These are phyloP conservation scores for Eustoma russellianum DNA, from an alignment of 257 asterid species.

Conservation along the genomic window DNA sequence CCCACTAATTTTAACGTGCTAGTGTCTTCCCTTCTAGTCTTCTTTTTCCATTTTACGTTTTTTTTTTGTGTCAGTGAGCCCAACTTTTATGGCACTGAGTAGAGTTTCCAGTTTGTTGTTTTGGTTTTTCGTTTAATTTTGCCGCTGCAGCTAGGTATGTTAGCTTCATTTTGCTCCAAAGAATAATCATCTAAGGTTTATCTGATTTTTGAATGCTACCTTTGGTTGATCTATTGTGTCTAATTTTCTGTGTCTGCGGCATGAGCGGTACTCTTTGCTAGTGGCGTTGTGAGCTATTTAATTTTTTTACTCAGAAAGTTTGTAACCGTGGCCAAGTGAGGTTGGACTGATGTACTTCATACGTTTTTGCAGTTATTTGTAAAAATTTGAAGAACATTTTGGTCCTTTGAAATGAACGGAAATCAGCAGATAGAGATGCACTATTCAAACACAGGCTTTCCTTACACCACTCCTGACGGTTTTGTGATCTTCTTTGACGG, in stretches of 20 bases:
- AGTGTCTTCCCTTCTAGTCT: background rate
- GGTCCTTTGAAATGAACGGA: constrained; percentile 35
- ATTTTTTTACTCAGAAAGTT: too few relatives aligned
- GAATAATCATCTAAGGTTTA: background rate
- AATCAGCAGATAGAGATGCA: constrained; percentile 45
- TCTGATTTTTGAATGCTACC: background rate
- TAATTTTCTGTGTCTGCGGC: background rate
- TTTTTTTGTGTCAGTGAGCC: too few relatives aligned
- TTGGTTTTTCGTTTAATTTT: background rate
- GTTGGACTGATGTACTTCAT: background rate
- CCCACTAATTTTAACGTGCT: background rate
- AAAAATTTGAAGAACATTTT: constrained; percentile 4
- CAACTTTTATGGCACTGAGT: too few relatives aligned
- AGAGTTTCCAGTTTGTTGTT: background rate
- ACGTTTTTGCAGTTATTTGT: constrained; percentile 9
- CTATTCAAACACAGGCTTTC: constrained; percentile 42
- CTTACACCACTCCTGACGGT: constrained; percentile 45
- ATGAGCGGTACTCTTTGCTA: too few relatives aligned
- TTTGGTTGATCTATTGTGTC: background rate
- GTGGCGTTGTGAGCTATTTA: too few relatives aligned
- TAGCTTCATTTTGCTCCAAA: background rate
- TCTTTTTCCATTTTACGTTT: background rate
- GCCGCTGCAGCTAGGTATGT: too few relatives aligned
- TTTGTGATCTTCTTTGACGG: constrained; percentile 42
- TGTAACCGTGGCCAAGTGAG: too few relatives aligned